phyloP scores from a whole-genome alignment of 345 rosid genomes.

The Dipteronia dyeriana region DNA sequence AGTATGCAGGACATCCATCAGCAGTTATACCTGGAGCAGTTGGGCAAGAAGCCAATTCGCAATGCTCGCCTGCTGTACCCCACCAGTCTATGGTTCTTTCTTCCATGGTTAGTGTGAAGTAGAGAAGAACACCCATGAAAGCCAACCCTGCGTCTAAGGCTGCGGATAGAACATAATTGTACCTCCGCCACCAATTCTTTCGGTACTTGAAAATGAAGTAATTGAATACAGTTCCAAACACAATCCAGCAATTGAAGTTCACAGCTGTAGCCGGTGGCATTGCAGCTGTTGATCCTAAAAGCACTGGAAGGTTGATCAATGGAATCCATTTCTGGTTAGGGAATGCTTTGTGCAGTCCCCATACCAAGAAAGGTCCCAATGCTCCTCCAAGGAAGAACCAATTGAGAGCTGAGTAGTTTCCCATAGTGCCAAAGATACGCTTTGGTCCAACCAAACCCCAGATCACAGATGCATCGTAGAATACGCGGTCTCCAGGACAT shows the following conservation, averaged over 20 bases:
- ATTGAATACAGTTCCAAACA: conserved; percentile 47
- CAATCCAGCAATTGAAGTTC: conserved; percentile 57
- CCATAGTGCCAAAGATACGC: conserved; percentile 47
- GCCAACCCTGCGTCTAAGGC: conserved; percentile 63
- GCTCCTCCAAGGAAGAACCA: conserved; percentile 66
- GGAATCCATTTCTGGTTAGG: conserved; percentile 52
- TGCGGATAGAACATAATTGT: conserved; percentile 63
- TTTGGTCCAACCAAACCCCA: conserved; percentile 63
- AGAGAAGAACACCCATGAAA: conserved; percentile 56
- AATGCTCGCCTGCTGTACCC: conserved; percentile 52
- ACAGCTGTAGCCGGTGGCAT: conserved; percentile 63
- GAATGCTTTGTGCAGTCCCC: conserved; percentile 49
- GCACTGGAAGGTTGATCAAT: conserved; percentile 53
- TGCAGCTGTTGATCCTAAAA: conserved; percentile 47
- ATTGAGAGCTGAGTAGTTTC: conserved; percentile 51
- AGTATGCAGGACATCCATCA: conserved; percentile 50
- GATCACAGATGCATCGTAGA: conserved; percentile 62
- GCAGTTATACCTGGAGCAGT: conserved; percentile 49
- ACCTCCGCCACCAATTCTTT: conserved; percentile 63
- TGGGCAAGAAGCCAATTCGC: conserved; percentile 54
- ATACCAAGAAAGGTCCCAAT: conserved; percentile 44
- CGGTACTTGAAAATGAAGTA: conserved; percentile 45
- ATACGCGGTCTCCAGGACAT: conserved; percentile 55
- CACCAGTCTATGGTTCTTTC: conserved; percentile 40
- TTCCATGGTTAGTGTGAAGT: conserved; percentile 47